A percentile compares a stretch with the other conserved stretches of the same genome.
Conservation (phyloP, 257 asterid species). For the Scutellaria baicalensis region DNA sequence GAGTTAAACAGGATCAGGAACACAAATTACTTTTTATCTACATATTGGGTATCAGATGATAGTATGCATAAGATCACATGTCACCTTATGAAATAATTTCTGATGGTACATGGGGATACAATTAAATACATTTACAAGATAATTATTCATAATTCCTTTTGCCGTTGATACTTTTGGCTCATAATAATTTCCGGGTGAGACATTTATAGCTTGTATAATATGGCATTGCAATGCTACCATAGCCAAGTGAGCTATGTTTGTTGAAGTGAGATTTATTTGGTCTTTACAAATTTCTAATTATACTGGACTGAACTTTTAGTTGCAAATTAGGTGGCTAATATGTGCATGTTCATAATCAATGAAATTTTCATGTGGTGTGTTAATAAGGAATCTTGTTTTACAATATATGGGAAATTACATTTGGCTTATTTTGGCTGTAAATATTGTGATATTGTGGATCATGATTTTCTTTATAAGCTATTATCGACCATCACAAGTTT, state of each 20-base stretch:
- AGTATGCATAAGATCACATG: not conserved
- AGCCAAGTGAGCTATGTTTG: not conserved
- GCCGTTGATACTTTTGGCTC: not conserved
- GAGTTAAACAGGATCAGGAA: not conserved
- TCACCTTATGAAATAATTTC: not conserved
- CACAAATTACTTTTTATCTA: not conserved
- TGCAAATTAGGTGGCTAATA: not conserved
- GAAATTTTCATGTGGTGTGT: not conserved
- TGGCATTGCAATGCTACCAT: not conserved
- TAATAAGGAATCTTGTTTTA: not conserved
- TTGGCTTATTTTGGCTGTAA: not conserved
- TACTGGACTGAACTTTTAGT: not conserved
- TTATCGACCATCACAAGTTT: slow-evolving; percentile 21
- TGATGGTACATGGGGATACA: not conserved
- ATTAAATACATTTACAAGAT: not conserved
- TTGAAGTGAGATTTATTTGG: not conserved
- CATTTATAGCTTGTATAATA: not conserved
- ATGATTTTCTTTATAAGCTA: not conserved
- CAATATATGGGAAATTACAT: not conserved
- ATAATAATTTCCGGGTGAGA: not conserved
- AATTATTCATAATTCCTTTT: not conserved
- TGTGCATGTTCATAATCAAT: not conserved
- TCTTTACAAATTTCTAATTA: not conserved
- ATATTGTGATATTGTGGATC: not conserved
- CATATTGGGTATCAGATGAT: not conserved